A percentile compares a stretch with the other conserved stretches of the same genome.
Conservation (phyloP, 2,329 filamentous ascomycete species). For the Pseudogymnoascus sp. region DNA sequence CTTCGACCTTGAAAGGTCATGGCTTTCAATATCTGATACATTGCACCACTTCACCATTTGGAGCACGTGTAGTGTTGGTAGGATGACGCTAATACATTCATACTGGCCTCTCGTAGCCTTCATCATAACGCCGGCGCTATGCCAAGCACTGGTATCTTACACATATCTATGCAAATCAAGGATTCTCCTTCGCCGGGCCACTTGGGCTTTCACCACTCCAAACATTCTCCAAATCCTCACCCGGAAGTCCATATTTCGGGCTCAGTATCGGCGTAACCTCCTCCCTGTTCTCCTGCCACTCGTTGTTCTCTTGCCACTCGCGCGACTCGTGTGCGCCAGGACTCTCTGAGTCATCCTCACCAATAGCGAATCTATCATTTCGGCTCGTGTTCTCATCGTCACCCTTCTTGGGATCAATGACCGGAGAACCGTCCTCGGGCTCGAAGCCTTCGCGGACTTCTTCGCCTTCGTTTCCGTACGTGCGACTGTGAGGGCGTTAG, state of each 20-base stretch:
- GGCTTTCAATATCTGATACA: neutral
- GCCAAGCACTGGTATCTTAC: neutral
- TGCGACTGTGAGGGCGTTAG: constrained; percentile 32
- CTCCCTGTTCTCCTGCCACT: constrained; percentile 34
- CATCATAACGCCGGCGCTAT: constrained; percentile 1
- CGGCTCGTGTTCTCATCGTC: constrained; percentile 30
- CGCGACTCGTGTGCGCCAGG: constrained; percentile 33
- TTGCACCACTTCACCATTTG: neutral
- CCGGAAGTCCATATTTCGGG: constrained; percentile 29
- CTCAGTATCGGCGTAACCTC: constrained; percentile 21
- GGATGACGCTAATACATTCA: neutral
- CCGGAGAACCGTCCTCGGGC: constrained; percentile 37
- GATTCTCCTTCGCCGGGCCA: constrained; percentile 25
- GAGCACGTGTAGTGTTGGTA: neutral
- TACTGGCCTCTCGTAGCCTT: neutral
- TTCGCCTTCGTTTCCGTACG: constrained; percentile 42
- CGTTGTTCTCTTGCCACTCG: constrained; percentile 35
- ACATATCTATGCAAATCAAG: constrained; percentile 15
- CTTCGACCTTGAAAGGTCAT: neutral
- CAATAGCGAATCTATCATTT: constrained; percentile 23
- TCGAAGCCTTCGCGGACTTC: constrained; percentile 50
- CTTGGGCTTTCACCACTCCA: constrained; percentile 26
- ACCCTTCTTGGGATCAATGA: constrained; percentile 37
- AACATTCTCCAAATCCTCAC: constrained; percentile 32
- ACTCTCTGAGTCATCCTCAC: constrained; percentile 27